Percentiles rank a stretch among this genome's conserved stretches.
Evolutionary conservation across 2,329 filamentous ascomycete genomes (phyloP).

Genomic region (Cordyceps sp.): DNA sequence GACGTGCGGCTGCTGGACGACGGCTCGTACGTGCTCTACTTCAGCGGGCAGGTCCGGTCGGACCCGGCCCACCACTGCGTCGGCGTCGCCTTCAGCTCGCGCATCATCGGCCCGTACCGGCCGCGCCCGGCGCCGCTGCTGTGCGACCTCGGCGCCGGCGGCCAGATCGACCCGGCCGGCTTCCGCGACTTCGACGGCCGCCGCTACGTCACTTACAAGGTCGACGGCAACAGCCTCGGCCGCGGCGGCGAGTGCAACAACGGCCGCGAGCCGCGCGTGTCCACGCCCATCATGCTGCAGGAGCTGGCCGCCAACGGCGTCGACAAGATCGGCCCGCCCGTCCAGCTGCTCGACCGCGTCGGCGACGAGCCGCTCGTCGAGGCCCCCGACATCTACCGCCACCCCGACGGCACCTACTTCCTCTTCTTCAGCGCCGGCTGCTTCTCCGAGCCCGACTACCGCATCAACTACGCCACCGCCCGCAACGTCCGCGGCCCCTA

Average conservation of each 20-base stretch:
- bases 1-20: not conserved
- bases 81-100: not conserved
- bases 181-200: not conserved
- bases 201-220: not conserved
- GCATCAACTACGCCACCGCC: constrained; percentile 1
- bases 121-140: not conserved
- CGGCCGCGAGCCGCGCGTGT: not conserved
- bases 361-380: constrained; percentile 1
- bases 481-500: not conserved
- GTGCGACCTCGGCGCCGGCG: not conserved
- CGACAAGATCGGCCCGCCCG: not conserved
- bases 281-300: constrained; percentile 1
- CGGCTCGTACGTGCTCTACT: constrained; percentile 1
- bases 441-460: not conserved
- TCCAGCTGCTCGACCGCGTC: not conserved
- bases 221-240: constrained; percentile 1
- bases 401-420: constrained; percentile 1
- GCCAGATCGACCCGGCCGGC: constrained; percentile 1
- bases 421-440: constrained; percentile 1
- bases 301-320: not conserved
- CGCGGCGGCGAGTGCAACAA: constrained; percentile 1
- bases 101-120: not conserved
- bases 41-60: not conserved
- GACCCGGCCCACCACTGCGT: not conserved
- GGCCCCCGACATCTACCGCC: not conserved